Percentiles rank a stretch among this genome's conserved stretches.
phyloP scores from a whole-genome alignment of 495 filamentous ascomycete genomes.

The Hapsidospora chrysogenum region DNA sequence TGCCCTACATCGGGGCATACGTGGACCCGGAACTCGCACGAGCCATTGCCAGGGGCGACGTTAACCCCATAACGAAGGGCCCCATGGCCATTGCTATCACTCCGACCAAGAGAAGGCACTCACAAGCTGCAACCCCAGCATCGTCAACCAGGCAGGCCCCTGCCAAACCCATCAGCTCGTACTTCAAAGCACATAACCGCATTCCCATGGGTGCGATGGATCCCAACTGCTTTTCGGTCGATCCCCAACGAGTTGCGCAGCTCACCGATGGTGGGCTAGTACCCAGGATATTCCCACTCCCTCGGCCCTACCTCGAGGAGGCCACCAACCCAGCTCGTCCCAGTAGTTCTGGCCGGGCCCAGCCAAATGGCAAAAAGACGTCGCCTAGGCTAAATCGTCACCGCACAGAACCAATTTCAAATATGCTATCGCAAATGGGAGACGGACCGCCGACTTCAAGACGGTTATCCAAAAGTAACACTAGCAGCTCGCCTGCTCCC shows the following conservation, averaged over 20 bases:
- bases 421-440: background rate
- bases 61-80: slow-evolving; percentile 80
- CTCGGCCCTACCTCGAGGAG: slow-evolving; percentile 27
- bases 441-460: background rate
- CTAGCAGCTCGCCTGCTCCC: background rate
- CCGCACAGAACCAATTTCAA: slow-evolving; percentile 3
- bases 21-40: slow-evolving; percentile 52
- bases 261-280: slow-evolving; percentile 13
- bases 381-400: slow-evolving; percentile 1
- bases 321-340: slow-evolving; percentile 1
- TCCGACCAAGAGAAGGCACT: slow-evolving; percentile 22
- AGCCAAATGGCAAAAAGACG: background rate
- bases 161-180: slow-evolving; percentile 56
- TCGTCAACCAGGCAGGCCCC: slow-evolving; percentile 23
- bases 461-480: background rate
- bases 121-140: slow-evolving; percentile 11
- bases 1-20: slow-evolving; percentile 64
- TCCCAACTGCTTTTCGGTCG: slow-evolving; percentile 51
- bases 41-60: slow-evolving; percentile 65
- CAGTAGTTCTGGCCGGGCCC: background rate
- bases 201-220: slow-evolving; percentile 75
- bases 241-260: slow-evolving; percentile 12
- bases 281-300: slow-evolving; percentile 27
- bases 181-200: slow-evolving; percentile 55
- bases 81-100: slow-evolving; percentile 31